A percentile compares a stretch with the other conserved stretches of the same genome.
phyloP scores from a whole-genome alignment of 2,329 filamentous ascomycete species.

The Bipolaris bicolor region DNA sequence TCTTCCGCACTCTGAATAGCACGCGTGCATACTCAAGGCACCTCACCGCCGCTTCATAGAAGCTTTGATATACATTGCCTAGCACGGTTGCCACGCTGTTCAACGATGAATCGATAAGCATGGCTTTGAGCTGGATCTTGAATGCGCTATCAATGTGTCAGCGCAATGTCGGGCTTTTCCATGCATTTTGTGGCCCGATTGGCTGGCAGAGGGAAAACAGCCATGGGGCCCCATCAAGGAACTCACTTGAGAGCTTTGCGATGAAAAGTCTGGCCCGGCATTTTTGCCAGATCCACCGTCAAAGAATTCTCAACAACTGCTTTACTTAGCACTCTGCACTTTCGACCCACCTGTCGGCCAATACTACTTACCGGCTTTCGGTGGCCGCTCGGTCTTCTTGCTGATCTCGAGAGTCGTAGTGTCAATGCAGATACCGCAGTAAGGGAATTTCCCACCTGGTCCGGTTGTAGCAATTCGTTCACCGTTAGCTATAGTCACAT shows the following conservation, averaged over 20 bases:
- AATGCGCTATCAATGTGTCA: slow-evolving; percentile 60
- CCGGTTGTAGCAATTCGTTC: slow-evolving; percentile 41
- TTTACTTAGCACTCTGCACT: slow-evolving; percentile 14
- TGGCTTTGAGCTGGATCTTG: slow-evolving; percentile 82
- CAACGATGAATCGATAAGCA: slow-evolving; percentile 81
- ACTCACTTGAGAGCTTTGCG: slow-evolving; percentile 74
- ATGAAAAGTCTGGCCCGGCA: slow-evolving; percentile 78
- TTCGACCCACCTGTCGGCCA: background rate
- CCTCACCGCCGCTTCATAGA: slow-evolving; percentile 79
- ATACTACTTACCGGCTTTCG: slow-evolving; percentile 54
- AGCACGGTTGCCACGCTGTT: slow-evolving; percentile 74
- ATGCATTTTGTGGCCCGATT: slow-evolving; percentile 10
- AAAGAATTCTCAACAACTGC: slow-evolving; percentile 70
- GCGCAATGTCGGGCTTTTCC: slow-evolving; percentile 13
- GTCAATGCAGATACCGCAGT: slow-evolving; percentile 83
- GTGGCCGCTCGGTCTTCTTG: slow-evolving; percentile 67
- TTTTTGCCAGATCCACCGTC: slow-evolving; percentile 76
- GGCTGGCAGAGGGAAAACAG: slow-evolving; percentile 1
- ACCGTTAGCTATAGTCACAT: slow-evolving; percentile 64
- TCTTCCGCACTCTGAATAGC: slow-evolving; percentile 64
- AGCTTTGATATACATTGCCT: slow-evolving; percentile 75
- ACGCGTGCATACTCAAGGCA: slow-evolving; percentile 66
- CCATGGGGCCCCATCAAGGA: slow-evolving; percentile 22
- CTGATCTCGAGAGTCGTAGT: slow-evolving; percentile 74
- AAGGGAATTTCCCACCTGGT: slow-evolving; percentile 72